A percentile compares a stretch with the other conserved stretches of the same genome.
These are phyloP conservation scores for Trichosanthes truncata DNA, from an alignment of 306 rosid genomes.

Conservation along the genomic window DNA sequence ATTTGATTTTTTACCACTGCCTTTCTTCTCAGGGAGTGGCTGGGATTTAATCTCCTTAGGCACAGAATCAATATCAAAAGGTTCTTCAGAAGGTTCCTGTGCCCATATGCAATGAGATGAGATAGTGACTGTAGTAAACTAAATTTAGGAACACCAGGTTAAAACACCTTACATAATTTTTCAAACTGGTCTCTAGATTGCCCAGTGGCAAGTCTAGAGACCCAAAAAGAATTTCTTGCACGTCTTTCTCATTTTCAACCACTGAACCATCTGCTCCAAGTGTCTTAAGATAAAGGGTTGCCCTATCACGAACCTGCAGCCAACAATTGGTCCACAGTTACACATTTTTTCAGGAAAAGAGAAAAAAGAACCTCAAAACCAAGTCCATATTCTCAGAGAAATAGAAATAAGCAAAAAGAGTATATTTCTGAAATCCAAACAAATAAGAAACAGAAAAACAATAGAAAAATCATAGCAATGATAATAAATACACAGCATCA, in stretches of 20 bases:
- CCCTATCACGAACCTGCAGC: slow-evolving; percentile 92
- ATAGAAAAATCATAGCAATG: not conserved
- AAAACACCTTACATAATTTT: slow-evolving; percentile 52
- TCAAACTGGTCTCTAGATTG: slow-evolving; percentile 88
- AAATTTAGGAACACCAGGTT: slow-evolving; percentile 11
- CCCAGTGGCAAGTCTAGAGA: slow-evolving; percentile 70
- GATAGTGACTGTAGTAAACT: slow-evolving; percentile 11
- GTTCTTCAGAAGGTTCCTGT: slow-evolving; percentile 87
- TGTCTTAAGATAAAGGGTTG: slow-evolving; percentile 82
- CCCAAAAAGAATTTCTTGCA: slow-evolving; percentile 70
- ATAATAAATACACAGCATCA: not conserved
- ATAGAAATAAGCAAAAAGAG: not conserved
- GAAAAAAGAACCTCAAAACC: not conserved
- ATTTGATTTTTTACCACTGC: slow-evolving; percentile 73
- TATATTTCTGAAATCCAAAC: not conserved
- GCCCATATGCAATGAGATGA: slow-evolving; percentile 20
- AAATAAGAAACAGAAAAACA: not conserved
- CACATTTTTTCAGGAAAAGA: not conserved
- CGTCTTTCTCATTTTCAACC: slow-evolving; percentile 64
- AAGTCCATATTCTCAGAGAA: not conserved
- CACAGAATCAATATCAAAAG: slow-evolving; percentile 71
- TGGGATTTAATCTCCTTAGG: slow-evolving; percentile 79
- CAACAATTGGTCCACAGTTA: not conserved
- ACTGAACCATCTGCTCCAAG: slow-evolving; percentile 72
- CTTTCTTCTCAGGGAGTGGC: slow-evolving; percentile 88